phyloP scores from a whole-genome alignment of 2,329 filamentous ascomycete species.

The Gnomoniopsis sp. region DNA sequence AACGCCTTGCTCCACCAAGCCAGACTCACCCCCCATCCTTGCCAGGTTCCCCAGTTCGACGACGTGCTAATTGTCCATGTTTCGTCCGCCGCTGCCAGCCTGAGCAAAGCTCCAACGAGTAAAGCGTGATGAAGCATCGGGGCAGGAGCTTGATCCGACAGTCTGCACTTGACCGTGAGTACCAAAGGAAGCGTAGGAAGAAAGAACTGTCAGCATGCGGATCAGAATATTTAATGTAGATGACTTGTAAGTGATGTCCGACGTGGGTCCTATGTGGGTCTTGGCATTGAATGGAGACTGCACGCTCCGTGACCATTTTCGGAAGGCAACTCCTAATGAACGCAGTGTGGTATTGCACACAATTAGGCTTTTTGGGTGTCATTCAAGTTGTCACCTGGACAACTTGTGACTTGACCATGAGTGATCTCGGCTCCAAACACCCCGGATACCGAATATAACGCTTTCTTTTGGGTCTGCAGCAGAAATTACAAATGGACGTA shows the following conservation, averaged over 20 bases:
- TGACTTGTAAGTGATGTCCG: neutral
- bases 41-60: constrained; percentile 38
- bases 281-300: neutral
- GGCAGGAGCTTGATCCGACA: too few species aligned
- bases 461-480: too few species aligned
- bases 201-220: neutral
- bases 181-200: too few species aligned
- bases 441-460: too few species aligned
- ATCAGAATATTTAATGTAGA: neutral
- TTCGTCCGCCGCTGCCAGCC: constrained; percentile 23
- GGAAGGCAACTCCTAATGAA: neutral
- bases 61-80: constrained; percentile 30
- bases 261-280: neutral
- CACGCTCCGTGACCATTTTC: neutral
- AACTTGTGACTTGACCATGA: too few species aligned
- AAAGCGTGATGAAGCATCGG: neutral
- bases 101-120: neutral
- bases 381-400: neutral
- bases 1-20: constrained; percentile 42
- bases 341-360: too few species aligned
- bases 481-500: too few species aligned
- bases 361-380: too few species aligned
- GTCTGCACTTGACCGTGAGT: too few species aligned
- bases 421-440: too few species aligned
- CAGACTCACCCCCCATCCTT: constrained; percentile 41